Evolutionary conservation across 2,329 filamentous ascomycete species (phyloP).

Genomic region (Exophiala calicioides): DNA sequence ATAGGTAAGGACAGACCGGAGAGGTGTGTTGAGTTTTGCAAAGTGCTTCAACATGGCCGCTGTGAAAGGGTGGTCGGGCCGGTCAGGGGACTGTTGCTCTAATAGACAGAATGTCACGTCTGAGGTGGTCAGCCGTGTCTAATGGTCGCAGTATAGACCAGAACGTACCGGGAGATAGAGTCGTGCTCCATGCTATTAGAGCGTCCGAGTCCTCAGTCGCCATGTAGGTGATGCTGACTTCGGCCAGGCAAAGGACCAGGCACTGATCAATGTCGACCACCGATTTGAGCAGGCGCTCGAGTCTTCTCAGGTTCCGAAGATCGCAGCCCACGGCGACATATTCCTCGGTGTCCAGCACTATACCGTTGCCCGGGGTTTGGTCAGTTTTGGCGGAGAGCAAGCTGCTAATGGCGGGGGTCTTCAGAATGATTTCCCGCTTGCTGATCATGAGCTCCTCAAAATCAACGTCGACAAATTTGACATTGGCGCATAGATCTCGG

Average conservation of each 20-base stretch:
- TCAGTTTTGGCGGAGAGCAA: slow-evolving; percentile 21
- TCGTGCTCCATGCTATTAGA: slow-evolving; percentile 76
- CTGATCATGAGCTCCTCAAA: slow-evolving; percentile 31
- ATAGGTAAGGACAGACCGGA: slow-evolving; percentile 58
- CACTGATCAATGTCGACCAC: slow-evolving; percentile 61
- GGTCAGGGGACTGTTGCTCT: slow-evolving; percentile 82
- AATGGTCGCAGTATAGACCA: not conserved
- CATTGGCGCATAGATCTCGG: slow-evolving; percentile 43
- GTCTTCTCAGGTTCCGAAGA: slow-evolving; percentile 63
- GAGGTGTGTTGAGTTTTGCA: slow-evolving; percentile 30
- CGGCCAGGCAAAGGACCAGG: slow-evolving; percentile 76
- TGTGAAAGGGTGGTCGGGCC: slow-evolving; percentile 75
- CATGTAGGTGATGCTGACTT: slow-evolving; percentile 93
- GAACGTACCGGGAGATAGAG: slow-evolving; percentile 63
- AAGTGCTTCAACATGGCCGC: slow-evolving; percentile 32
- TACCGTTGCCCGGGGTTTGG: slow-evolving; percentile 6
- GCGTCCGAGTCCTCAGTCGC: slow-evolving; percentile 69
- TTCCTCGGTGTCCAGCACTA: slow-evolving; percentile 28
- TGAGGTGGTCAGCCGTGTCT: slow-evolving; percentile 19
- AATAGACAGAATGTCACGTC: slow-evolving; percentile 79
- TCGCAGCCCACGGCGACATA: slow-evolving; percentile 32
- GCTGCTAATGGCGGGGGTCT: slow-evolving; percentile 29
- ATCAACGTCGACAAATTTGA: slow-evolving; percentile 31
- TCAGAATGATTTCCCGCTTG: slow-evolving; percentile 30
- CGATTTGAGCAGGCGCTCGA: slow-evolving; percentile 61